phyloP scores from a whole-genome alignment of 1,284 basidiomycete species.

The Sporisorium sorghi region DNA sequence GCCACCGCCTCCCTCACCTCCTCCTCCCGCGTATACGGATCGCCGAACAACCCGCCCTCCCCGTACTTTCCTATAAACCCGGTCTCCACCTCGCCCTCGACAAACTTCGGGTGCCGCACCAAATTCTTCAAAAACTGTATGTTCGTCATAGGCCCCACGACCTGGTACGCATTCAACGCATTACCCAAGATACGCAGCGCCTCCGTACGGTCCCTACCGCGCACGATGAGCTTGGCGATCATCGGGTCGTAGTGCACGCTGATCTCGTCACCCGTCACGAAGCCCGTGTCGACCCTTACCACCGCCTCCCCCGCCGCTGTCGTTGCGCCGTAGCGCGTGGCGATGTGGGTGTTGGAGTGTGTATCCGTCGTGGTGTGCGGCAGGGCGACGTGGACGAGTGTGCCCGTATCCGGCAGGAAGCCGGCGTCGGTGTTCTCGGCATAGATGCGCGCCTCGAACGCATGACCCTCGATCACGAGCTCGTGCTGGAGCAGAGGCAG shows the following conservation, averaged over 20 bases:
- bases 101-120: slow-evolving; percentile 81
- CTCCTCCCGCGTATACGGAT: slow-evolving; percentile 17
- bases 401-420: slow-evolving; percentile 90
- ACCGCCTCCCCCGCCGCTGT: slow-evolving; percentile 71
- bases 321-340: too few species aligned
- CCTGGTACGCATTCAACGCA: slow-evolving; percentile 86
- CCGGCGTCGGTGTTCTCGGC: slow-evolving; percentile 77
- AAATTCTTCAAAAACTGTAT: slow-evolving; percentile 86
- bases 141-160: slow-evolving; percentile 90
- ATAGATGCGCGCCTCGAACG: slow-evolving; percentile 96
- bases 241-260: slow-evolving; percentile 82
- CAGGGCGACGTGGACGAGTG: slow-evolving; percentile 77
- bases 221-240: slow-evolving; percentile 95
- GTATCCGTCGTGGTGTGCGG: slow-evolving; percentile 70
- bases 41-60: slow-evolving; percentile 35
- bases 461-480: slow-evolving; percentile 87
- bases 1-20: slow-evolving; percentile 32
- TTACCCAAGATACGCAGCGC: slow-evolving; percentile 82
- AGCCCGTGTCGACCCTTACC: slow-evolving; percentile 92
- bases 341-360: slow-evolving; percentile 37
- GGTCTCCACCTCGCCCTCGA: slow-evolving; percentile 86
- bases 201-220: slow-evolving; percentile 83
- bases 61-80: slow-evolving; percentile 79
- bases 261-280: slow-evolving; percentile 81
- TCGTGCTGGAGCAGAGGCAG: slow-evolving; percentile 81